Evolutionary conservation across 225 moss, liverwort and hornwort species (phyloP), one percentile per base, ranked within the genome.

Genomic region (Climacium dendroides): DNA sequence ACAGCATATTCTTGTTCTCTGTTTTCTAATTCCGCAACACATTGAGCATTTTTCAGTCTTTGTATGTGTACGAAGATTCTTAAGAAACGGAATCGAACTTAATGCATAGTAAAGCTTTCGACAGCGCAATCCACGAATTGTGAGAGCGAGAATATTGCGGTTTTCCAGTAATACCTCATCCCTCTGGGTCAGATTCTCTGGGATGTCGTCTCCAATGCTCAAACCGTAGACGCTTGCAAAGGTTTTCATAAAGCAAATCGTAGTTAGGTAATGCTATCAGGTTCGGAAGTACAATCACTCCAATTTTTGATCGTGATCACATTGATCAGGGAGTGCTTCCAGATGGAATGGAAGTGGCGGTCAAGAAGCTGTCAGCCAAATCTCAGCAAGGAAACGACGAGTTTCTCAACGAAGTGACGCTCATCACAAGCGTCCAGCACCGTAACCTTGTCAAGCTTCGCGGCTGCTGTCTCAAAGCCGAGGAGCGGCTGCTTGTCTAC

Each of bases 341-440:
- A 35, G 93, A 93, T 59, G 90, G 92, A 59, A 86, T 67, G 73
- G 92, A 92, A 82, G 93, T 93, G 84, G 93, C 93, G 23, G 90
- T 93, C 72, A 93, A 93, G 88, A 77, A 93, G 88, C 85, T 93
- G 5, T 93, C 93, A 52, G 90, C 93, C 10, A 93, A 93, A 52
- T 93, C 93, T 43, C 93, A 93, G 78, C 93, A 93, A 90, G 93
- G 93, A 60, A 93, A 92, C 37, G 92, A 93, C 61, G 93, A 93
- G 8, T 93, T 93, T 79, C 86, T 92, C 16, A 93, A 93, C 67
- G 93, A 93, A 74, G 92, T 93, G 83, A 93, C 92, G 25, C 90
- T 93, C 67, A 90, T 93, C 69, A 92, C 90, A 26, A 93, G 93
- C 73, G 92, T 93, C 61, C 93, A 93, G 73, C 93, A 93, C 15